A percentile compares a stretch with the other conserved stretches of the same genome.
phyloP scores from a whole-genome alignment of 371 early-diverging fungal species.

The Mucor irregularis region DNA sequence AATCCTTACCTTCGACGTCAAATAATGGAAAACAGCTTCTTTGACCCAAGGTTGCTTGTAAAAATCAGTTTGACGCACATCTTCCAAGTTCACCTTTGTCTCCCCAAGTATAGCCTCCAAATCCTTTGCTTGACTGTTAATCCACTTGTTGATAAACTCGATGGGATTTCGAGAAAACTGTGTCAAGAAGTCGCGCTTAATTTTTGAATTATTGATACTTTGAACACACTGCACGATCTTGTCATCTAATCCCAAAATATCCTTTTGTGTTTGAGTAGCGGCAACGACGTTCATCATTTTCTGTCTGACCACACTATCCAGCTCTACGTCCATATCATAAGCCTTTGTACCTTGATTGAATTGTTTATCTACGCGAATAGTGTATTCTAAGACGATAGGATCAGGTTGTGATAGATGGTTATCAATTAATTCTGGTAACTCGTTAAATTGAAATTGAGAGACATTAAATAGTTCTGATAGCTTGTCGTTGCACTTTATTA shows the following conservation, averaged over 20 bases:
- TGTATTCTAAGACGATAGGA: constrained; percentile 89
- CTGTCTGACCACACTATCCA: constrained; percentile 73
- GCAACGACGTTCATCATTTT: constrained; percentile 51
- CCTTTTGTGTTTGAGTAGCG: constrained; percentile 50
- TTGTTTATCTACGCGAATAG: constrained; percentile 69
- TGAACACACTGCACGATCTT: constrained; percentile 74
- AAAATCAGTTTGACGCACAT: constrained; percentile 77
- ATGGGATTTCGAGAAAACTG: constrained; percentile 85
- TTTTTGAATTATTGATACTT: constrained; percentile 80
- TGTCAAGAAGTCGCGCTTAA: constrained; percentile 91
- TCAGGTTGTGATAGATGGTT: constrained; percentile 78
- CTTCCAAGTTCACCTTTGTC: constrained; percentile 81
- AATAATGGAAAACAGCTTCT: constrained; percentile 90
- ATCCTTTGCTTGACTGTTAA: constrained; percentile 89
- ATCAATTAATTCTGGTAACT: constrained; percentile 79
- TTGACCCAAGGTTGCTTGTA: constrained; percentile 86
- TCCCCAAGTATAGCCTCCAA: constrained; percentile 88
- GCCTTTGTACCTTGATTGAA: constrained; percentile 65
- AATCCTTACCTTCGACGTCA: constrained; percentile 61
- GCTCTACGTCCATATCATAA: constrained; percentile 90
- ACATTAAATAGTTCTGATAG: constrained; percentile 34
- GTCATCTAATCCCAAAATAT: constrained; percentile 61
- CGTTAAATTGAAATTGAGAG: constrained; percentile 67
- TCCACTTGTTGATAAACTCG: constrained; percentile 89
- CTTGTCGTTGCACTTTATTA: constrained; percentile 64